These are phyloP conservation scores for Ogataea dorogensis DNA, from an alignment of 805 yeast species.

Conservation along the genomic window DNA sequence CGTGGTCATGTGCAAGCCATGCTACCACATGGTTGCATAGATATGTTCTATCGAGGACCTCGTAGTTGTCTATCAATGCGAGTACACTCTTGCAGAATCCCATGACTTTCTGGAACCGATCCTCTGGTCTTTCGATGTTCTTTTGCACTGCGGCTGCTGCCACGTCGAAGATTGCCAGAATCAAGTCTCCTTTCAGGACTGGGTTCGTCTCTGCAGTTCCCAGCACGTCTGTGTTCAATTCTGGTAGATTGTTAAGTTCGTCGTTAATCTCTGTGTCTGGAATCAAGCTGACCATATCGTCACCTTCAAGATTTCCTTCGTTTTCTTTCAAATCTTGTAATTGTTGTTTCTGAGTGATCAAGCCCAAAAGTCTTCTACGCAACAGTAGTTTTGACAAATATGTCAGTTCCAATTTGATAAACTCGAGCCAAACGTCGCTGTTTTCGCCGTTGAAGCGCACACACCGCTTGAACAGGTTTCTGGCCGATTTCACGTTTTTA, in stretches of 20 bases:
- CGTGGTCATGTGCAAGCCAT: conserved; percentile 45
- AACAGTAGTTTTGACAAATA: conserved; percentile 81
- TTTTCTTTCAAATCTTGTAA: conserved; percentile 42
- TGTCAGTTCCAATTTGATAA: conserved; percentile 82
- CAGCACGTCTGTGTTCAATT: conserved; percentile 78
- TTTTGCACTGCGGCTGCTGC: conserved; percentile 50
- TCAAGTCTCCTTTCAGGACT: conserved; percentile 71
- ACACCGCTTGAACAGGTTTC: conserved; percentile 81
- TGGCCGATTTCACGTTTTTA: conserved; percentile 84
- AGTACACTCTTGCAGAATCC: conserved; percentile 44
- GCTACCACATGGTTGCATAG: conserved; percentile 63
- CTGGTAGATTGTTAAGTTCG: conserved; percentile 74
- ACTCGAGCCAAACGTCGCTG: conserved; percentile 73
- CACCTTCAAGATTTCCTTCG: conserved; percentile 35
- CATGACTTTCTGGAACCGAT: conserved; percentile 40
- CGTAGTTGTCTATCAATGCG: conserved; percentile 63
- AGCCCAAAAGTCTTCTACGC: conserved; percentile 78
- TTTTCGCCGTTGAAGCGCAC: conserved; percentile 80
- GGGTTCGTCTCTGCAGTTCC: conserved; percentile 86
- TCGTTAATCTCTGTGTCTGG: conserved; percentile 52
- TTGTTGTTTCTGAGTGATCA: conserved; percentile 73
- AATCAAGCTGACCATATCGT: conserved; percentile 24
- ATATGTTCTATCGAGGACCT: conserved; percentile 65
- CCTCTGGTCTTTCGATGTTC: conserved; percentile 22
- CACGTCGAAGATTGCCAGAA: conserved; percentile 66